Percentiles rank a stretch among this genome's conserved stretches.
These are phyloP conservation scores for Noccaea caerulescens DNA, from an alignment of 345 rosid species.

Conservation along the genomic window DNA sequence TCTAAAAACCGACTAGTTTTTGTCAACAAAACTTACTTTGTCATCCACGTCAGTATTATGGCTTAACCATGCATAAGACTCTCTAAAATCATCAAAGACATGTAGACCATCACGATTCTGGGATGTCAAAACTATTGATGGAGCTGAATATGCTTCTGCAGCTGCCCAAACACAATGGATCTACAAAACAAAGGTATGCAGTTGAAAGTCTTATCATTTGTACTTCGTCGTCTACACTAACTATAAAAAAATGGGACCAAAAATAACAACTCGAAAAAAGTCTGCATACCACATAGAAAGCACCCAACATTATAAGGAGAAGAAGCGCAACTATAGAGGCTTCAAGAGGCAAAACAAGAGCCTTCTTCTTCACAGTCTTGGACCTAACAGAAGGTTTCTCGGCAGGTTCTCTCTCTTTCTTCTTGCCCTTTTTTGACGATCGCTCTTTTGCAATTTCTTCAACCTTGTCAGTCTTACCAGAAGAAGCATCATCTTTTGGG, in stretches of 20 bases:
- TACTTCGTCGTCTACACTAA: slow-evolving; percentile 16
- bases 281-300: slow-evolving; percentile 91
- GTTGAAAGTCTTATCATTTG: slow-evolving; percentile 19
- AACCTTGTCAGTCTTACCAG: slow-evolving; percentile 53
- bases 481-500: slow-evolving; percentile 48
- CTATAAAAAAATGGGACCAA: slow-evolving; percentile 14
- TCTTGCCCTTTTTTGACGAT: slow-evolving; percentile 66
- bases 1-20: neutral
- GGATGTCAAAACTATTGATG: slow-evolving; percentile 93
- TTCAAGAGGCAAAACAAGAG: slow-evolving; percentile 84
- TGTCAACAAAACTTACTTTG: slow-evolving; percentile 57
- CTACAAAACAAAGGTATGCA: slow-evolving; percentile 49
- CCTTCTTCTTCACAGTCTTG: slow-evolving; percentile 67
- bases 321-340: slow-evolving; percentile 78
- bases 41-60: slow-evolving; percentile 99
- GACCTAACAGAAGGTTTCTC: slow-evolving; percentile 62
- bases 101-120: slow-evolving; percentile 77
- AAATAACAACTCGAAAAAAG: slow-evolving; percentile 19
- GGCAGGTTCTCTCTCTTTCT: slow-evolving; percentile 64
- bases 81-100: slow-evolving; percentile 98
- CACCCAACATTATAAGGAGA: slow-evolving; percentile 85
- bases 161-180: slow-evolving; percentile 99
- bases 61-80: slow-evolving; percentile 93
- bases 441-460: slow-evolving; percentile 62
- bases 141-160: slow-evolving; percentile 99